Evolutionary conservation across 306 rosid species (phyloP), one percentile per base, ranked within the genome.

Genomic region (Acacia acuminata): DNA sequence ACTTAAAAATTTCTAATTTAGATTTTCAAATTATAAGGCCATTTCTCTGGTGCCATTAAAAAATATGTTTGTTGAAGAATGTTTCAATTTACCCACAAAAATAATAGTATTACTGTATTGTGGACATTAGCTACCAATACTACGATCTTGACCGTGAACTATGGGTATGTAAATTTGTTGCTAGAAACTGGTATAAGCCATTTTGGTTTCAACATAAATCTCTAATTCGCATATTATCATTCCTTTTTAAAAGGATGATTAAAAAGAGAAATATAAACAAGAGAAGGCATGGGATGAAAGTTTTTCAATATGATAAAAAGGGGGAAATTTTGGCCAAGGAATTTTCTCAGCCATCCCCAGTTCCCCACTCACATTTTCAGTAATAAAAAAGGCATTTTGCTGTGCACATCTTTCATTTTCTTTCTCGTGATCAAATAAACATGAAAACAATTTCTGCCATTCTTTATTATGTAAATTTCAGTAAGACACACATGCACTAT

Each of bases 41-140:
- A 34, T 22, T 79, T 66, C 30, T 77, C 74, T 64, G 73, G 71
- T 61, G 76, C 32, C 68, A 74, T 73, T 38, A 73, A 32, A 32
- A 72, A 47, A 5, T 20, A 72, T 15, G 56, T 51, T 51, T 51
- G 56, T 51, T 14, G 56, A 50, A 14, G 19, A 16, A 50, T 16
- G 20, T 50, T 16, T 50, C 1, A 50, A 50, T 16, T 50, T 14
- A 16, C 56, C 56, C 56, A 17, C 56, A 51, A 51, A 51, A 51
- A 51, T 51, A 17, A 16, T 51, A 17, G 56, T 51, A 51, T 15
- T 51, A 15, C n/a, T 15, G 56, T 15, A 51, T 4, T 15, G 19
- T 16, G 16, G n/a, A 15, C 20, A 16, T 51, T 51, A 6, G 19
- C 56, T 51, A 17, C 56, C 16, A 51, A 15, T 51, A 19, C 56